Base-by-base conservation (phyloP, 2,329 filamentous ascomycete genomes). In the Sporothrix humicola region DNA sequence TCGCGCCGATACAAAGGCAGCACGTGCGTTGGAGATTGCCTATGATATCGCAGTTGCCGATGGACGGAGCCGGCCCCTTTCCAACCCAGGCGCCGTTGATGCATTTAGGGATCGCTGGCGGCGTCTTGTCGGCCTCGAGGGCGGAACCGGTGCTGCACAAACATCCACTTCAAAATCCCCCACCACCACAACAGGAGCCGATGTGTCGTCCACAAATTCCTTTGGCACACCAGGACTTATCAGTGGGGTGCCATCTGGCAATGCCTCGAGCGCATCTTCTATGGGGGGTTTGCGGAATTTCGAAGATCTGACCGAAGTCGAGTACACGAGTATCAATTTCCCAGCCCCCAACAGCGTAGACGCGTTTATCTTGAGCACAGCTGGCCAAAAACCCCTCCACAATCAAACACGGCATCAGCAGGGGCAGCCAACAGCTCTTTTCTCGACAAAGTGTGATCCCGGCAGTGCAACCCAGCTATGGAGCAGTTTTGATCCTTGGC, bases 71-170 rank as follows among this genome's bases (percentile, higher is more conserved):
- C 81, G 79, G 3, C 79, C 81, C 0, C 77, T 80, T 23, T 74
- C 77, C 0, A 74, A 72, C 2, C 76, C 72, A 2, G 76, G 77
- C 5, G 72, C 68, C 6, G 78, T 77, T 3, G 79, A 79, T 10
- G 56, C 73, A 1, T 81, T 81, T 13, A 78, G 79, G 0, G 78
- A 77, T n/a, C 77, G 78, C 54, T 83, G 82, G 82, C 78, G 79
- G 0, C 74, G 69, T n/a, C 77, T 82, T 1, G 75, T 81, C 2
- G 74, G 70, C 3, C 68, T 76, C 0, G 75, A 73, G 3, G 37
- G 54, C 5, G 65, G 54, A 4, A 17, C 37, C 17, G 15, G 23
- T 46, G 52, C 8, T 1, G 12, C 71, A 31, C 15, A 44, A 23
- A 9, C n/a, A 46, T 48, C 56, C 7, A 10, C 54, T 2, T 26